Evolutionary conservation across 495 filamentous ascomycete species (phyloP), one percentile per base, ranked within the genome.

Genomic region (Cercophora samala): DNA sequence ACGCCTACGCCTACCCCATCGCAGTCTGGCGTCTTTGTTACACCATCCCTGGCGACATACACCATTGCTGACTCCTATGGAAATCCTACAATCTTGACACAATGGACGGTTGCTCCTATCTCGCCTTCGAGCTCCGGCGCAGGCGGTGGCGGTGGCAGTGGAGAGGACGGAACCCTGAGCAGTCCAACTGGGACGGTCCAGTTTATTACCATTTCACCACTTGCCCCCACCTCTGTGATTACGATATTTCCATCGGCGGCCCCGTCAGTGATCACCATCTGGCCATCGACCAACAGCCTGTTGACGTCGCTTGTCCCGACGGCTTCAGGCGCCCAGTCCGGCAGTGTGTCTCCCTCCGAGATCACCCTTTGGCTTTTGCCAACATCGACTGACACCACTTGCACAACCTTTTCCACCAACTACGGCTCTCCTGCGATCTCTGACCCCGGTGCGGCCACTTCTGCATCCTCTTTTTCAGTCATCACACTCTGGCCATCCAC

Each of bases 31-130:
- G 23, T 64, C 3, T 59, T 64, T 1, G 19, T 66, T 19, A 69
- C 71, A 0, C 71, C 73, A 6, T 63, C 60, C 1, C 60, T 65
- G 22, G 60, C 70, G 25, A 71, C 73, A 1, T 66, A 68, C 55
- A 73, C 73, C 1, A 24, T 71, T 21, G 63, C 74, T 6, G 61
- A 64, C 15, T 64, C 56, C n/a, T 70, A 69, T 19, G 73, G 69
- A 3, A 24, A 64, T 3, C 26, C 68, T 17, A 67, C 62, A 15
- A 64, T 71, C 5, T 5, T 73, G 32, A 71, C 71, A 0, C 64
- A 68, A 29, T 73, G 69, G 13, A 72, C 67, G 1, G 17, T 62
- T 8, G 37, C 66, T 19, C 69, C 72, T 46, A 9, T 46, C 15
- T 46, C 37, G 37, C 37, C 37, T 46, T 46, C 37, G 11, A 17